Evolutionary conservation across 75 land plant genomes (phyloP).

Genomic region (Pinus albicaulis): DNA sequence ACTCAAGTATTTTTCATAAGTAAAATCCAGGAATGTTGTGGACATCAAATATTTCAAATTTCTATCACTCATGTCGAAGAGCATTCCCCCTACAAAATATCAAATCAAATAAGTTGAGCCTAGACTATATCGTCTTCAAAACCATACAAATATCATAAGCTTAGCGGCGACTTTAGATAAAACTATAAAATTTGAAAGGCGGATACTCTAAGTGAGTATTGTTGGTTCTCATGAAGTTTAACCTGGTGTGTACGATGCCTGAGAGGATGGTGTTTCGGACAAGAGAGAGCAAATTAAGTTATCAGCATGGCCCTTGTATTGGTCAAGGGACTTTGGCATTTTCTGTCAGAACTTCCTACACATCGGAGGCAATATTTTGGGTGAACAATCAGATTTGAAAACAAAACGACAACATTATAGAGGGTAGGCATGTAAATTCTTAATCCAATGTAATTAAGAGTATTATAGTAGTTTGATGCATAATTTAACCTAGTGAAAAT

Average conservation of each 20-base stretch:
- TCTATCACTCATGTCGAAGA: conserved; percentile 45
- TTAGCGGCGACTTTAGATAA: too few relatives aligned
- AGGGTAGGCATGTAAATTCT: too few relatives aligned
- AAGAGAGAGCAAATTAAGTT: conserved; percentile 63
- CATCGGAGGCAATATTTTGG: too few relatives aligned
- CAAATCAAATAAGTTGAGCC: background rate
- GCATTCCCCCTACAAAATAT: conserved; percentile 64
- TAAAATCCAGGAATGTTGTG: conserved; percentile 61
- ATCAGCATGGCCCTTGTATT: conserved; percentile 31
- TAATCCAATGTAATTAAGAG: background rate
- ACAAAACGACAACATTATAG: background rate
- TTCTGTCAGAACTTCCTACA: conserved; percentile 25
- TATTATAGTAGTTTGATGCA: background rate
- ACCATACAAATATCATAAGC: too few relatives aligned
- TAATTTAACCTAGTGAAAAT: conserved; percentile 54
- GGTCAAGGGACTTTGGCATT: conserved; percentile 20
- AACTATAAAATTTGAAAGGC: too few relatives aligned
- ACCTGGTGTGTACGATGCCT: conserved; percentile 69
- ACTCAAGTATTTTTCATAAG: conserved; percentile 68
- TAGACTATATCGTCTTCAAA: background rate
- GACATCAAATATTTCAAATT: conserved; percentile 87
- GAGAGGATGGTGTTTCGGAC: conserved; percentile 33
- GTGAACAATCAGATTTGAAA: too few relatives aligned
- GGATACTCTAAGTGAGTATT: background rate
- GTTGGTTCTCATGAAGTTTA: background rate